A percentile compares a stretch with the other conserved stretches of the same genome.
Conservation (phyloP, 345 rosid species). For the Turnera subulata region DNA sequence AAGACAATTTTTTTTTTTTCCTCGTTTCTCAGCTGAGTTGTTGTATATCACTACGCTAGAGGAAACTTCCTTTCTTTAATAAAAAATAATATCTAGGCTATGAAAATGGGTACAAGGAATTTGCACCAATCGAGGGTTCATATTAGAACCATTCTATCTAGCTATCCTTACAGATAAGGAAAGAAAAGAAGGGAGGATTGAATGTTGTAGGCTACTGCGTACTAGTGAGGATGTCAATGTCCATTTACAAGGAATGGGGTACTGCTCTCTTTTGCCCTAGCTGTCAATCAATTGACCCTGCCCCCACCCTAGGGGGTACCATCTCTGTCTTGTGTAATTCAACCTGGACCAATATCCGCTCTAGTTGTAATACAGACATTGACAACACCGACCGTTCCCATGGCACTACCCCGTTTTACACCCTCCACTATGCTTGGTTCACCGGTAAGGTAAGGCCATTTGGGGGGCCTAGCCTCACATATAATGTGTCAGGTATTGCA, state of each 20-base stretch:
- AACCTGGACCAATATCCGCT: slow-evolving; percentile 23
- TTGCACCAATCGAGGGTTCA: slow-evolving; percentile 25
- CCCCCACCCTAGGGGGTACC: slow-evolving; percentile 19
- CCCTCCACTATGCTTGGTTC: too few species aligned
- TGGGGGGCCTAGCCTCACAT: too few species aligned
- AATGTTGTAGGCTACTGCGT: slow-evolving; percentile 18
- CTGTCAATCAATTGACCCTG: slow-evolving; percentile 25
- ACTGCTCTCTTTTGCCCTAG: slow-evolving; percentile 24
- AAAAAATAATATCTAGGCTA: too few species aligned
- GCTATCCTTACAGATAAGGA: slow-evolving; percentile 35
- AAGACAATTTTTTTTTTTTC: too few species aligned
- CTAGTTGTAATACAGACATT: not conserved
- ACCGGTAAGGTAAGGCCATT: too few species aligned
- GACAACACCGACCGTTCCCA: slow-evolving; percentile 1
- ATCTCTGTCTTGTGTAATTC: slow-evolving; percentile 14
- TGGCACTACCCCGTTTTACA: not conserved
- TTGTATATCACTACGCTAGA: too few species aligned
- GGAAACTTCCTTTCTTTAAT: not conserved
- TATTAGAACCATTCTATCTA: slow-evolving; percentile 1
- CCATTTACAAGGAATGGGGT: slow-evolving; percentile 19
- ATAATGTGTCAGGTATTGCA: too few species aligned
- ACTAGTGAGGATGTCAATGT: slow-evolving; percentile 16
- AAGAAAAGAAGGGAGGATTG: slow-evolving; percentile 3
- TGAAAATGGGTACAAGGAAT: slow-evolving; percentile 1
- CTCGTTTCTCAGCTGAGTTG: too few species aligned